Base-by-base conservation (phyloP, 1,284 basidiomycete species). In the Leucoagaricus sp. region DNA sequence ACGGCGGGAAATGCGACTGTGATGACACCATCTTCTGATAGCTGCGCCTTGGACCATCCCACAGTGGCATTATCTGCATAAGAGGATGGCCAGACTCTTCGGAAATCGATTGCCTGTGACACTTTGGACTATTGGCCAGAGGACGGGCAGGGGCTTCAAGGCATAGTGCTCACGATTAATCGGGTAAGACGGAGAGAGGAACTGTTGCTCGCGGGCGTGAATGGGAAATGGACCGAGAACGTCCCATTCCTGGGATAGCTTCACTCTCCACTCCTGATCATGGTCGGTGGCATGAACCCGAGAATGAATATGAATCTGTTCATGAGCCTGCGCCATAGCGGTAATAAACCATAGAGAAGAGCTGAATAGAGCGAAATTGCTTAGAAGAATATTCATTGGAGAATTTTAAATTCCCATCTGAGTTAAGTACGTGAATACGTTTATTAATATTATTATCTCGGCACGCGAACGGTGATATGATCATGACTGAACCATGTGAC, bases 181-280 rank as follows among this genome's bases (percentile, higher is more conserved):
- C 17, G 89, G 91, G 64, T 83, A 91, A 1, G 85, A 79, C 1
- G 90, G 90, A 1, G 87, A 88, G 12, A 93, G 70, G 63, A 84
- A 85, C 58, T 91, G 85, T 55, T 92, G 90, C 63, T 93, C 91
- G 64, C 91, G 78, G 8, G 91, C 89, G 61, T 90, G 87, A 28
- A 90, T 83, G 2, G 90, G 90, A 65, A 92, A 92, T 0, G 90
- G 91, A 1, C 89, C 91, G 9, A 93, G 78, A 7, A 87, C 76
- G 65, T 76, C 69, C 75, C 75, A 78, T 5, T 59, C 53, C 10
- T 53, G 59, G 25, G 67, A 67, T 9, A 75, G 34, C 9, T 67
- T 53, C 1, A 72, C 50, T 26, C 54, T 69, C 74, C 74, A 78
- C 9, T 38, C n/a, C 17, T 42, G 21, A 28, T 36, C 10, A 6